Evolutionary conservation across 768 basidiomycete species (phyloP).

Genomic region (Agaricus sinodeliciosus): DNA sequence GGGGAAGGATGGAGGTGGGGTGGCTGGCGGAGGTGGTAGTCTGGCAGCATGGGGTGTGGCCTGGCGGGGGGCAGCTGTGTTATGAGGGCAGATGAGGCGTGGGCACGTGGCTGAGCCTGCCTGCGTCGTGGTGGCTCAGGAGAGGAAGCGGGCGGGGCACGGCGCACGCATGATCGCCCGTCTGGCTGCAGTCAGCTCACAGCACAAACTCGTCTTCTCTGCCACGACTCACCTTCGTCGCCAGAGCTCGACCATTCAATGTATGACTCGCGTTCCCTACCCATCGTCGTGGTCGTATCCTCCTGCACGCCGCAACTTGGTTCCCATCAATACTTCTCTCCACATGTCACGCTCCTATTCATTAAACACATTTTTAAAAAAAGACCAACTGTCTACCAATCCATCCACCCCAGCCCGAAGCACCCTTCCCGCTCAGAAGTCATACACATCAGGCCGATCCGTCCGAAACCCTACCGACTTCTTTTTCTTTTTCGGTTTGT

Average conservation of each 20-base stretch:
- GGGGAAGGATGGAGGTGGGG: constrained; percentile 33
- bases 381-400: neutral
- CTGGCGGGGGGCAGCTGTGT: neutral
- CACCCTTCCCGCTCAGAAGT: too few species aligned
- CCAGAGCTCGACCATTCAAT: constrained; percentile 8
- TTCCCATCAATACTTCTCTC: too few species aligned
- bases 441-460: constrained; percentile 66
- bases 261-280: neutral
- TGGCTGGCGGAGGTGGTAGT: constrained; percentile 56
- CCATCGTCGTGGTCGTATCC: neutral
- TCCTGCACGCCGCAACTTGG: too few species aligned
- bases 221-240: constrained; percentile 2
- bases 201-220: too few species aligned
- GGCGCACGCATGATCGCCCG: neutral
- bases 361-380: neutral
- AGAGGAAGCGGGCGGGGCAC: neutral
- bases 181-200: neutral
- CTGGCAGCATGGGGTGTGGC: constrained; percentile 38
- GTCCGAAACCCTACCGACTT: constrained; percentile 68
- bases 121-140: constrained; percentile 8
- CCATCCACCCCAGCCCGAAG: too few species aligned
- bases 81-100: constrained; percentile 3
- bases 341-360: neutral
- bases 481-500: constrained; percentile 24
- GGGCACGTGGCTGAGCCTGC: constrained; percentile 6